Percentiles rank a stretch among this genome's conserved stretches.
Evolutionary conservation across 805 yeast species (phyloP).

Genomic region (Nakazawaea anatomiae): DNA sequence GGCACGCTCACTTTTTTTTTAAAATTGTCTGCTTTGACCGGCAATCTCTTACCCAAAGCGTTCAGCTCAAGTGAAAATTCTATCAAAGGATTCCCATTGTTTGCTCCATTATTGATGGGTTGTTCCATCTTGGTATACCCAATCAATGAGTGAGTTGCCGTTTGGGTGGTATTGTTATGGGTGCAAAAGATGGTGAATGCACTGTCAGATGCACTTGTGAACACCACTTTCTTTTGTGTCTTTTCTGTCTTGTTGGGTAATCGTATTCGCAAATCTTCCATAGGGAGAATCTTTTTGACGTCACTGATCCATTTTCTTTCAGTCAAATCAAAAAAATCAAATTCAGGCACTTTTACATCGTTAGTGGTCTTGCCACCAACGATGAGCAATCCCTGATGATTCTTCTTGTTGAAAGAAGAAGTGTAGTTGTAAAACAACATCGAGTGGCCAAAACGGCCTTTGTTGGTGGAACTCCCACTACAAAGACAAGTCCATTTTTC

Average conservation of each 20-base stretch:
- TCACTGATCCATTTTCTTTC: slow-evolving; percentile 22
- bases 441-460: slow-evolving; percentile 47
- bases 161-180: not conserved
- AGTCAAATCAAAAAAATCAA: slow-evolving; percentile 40
- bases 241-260: slow-evolving; percentile 10
- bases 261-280: slow-evolving; percentile 14
- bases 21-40: slow-evolving; percentile 11
- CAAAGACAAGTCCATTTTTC: slow-evolving; percentile 49
- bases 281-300: slow-evolving; percentile 16
- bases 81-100: slow-evolving; percentile 18
- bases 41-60: slow-evolving; percentile 10
- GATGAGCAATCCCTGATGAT: slow-evolving; percentile 44
- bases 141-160: slow-evolving; percentile 3
- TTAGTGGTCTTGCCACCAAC: slow-evolving; percentile 45
- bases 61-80: slow-evolving; percentile 15
- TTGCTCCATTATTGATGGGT: too few relatives aligned
- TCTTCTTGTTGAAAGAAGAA: slow-evolving; percentile 28
- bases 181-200: slow-evolving; percentile 1
- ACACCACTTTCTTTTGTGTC: slow-evolving; percentile 15
- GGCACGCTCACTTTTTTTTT: slow-evolving; percentile 26
- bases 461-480: slow-evolving; percentile 27
- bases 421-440: slow-evolving; percentile 35
- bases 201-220: slow-evolving; percentile 12
- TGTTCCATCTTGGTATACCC: not conserved
- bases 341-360: slow-evolving; percentile 26